A percentile compares a stretch with the other conserved stretches of the same genome.
Conservation (phyloP, 306 rosid species). For the Echinosophora koreensis region DNA sequence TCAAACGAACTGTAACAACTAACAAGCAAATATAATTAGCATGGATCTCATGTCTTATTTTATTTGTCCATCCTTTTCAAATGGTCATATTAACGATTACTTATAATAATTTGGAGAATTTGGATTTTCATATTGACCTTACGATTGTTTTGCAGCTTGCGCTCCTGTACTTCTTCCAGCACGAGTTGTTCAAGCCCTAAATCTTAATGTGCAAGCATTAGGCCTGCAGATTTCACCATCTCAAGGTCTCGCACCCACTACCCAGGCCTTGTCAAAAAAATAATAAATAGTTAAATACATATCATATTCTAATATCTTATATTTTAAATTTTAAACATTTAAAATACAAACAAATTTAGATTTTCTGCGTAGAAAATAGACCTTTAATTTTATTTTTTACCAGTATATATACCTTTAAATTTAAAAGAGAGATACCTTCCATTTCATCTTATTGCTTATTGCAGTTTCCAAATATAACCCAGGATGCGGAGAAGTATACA, state of each 20-base stretch:
- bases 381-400: too few relatives aligned
- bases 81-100: not conserved
- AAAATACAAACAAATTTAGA: too few relatives aligned
- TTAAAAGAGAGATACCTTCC: not conserved
- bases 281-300: not conserved
- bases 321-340: not conserved
- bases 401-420: too few relatives aligned
- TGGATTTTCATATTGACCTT: not conserved
- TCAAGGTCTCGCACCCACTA: conserved; percentile 51
- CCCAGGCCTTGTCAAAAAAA: too few relatives aligned
- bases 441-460: conserved; percentile 12
- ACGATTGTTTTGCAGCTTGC: conserved; percentile 55
- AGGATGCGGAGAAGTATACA: conserved; percentile 27
- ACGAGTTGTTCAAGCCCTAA: conserved; percentile 79
- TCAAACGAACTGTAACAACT: too few relatives aligned
- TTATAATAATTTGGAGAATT: not conserved
- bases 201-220: conserved; percentile 70
- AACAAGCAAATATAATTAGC: too few relatives aligned
- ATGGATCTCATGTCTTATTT: too few relatives aligned
- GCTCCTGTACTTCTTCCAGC: conserved; percentile 76
- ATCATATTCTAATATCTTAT: not conserved
- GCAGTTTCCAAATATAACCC: conserved; percentile 38
- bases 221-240: conserved; percentile 66
- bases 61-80: not conserved
- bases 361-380: too few relatives aligned